A percentile compares a stretch with the other conserved stretches of the same genome.
Conservation (phyloP, 495 filamentous ascomycete genomes). For the Neurospora hispaniola region DNA sequence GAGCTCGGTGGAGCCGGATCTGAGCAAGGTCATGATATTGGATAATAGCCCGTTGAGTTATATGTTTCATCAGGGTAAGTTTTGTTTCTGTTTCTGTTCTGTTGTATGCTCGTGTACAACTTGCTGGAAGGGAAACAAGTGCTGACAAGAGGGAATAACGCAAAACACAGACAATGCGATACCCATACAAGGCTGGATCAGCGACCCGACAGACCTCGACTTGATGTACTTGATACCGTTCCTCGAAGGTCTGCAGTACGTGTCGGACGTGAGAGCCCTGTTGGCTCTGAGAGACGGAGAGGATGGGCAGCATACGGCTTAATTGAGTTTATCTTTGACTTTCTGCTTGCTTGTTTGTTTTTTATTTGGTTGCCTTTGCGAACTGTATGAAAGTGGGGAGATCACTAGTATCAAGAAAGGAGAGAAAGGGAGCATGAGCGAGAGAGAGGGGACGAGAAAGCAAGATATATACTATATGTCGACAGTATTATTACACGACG, state of each 20-base stretch:
- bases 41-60: constrained; percentile 98
- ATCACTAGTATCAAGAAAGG: not conserved
- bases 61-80: constrained; percentile 91
- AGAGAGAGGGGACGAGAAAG: not conserved
- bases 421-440: not conserved
- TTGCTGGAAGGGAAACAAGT: not conserved
- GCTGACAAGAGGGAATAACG: constrained; percentile 4
- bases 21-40: constrained; percentile 96
- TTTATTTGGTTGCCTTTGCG: not conserved
- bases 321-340: constrained; percentile 1
- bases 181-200: constrained; percentile 88
- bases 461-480: not conserved
- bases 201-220: constrained; percentile 81
- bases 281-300: constrained; percentile 83
- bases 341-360: not conserved
- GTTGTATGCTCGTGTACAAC: too few relatives aligned
- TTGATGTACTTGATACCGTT: constrained; percentile 87
- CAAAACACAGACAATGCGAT: constrained; percentile 73
- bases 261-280: constrained; percentile 84
- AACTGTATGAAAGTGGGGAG: not conserved
- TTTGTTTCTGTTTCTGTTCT: not conserved
- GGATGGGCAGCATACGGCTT: constrained; percentile 43
- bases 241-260: constrained; percentile 89
- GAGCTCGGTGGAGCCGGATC: constrained; percentile 86
- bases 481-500: not conserved